These are phyloP conservation scores for Fusarium concolor DNA, from an alignment of 2,329 filamentous ascomycete genomes.

Conservation along the genomic window DNA sequence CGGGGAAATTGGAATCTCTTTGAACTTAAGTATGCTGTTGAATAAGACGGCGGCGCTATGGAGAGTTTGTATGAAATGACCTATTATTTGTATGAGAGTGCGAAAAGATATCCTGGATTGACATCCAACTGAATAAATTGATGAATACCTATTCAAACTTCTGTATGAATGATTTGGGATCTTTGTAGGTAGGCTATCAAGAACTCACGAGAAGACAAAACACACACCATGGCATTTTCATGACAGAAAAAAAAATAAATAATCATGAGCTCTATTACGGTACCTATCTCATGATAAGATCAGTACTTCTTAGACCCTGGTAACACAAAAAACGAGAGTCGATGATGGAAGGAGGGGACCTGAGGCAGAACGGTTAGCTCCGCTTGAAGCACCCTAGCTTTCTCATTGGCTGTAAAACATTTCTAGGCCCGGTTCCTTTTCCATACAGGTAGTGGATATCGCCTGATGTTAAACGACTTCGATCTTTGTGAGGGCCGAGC, in stretches of 20 bases:
- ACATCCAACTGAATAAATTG: conserved; percentile 18
- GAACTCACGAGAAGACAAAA: no score
- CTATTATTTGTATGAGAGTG: neutral
- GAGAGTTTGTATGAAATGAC: neutral
- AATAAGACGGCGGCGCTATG: conserved; percentile 17
- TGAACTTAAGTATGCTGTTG: neutral
- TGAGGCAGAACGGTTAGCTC: conserved; percentile 22
- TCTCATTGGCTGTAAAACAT: conserved; percentile 20
- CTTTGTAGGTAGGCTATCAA: no score
- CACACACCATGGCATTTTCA: no score
- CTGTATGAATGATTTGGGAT: no score
- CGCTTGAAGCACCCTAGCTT: neutral
- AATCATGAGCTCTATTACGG: neutral
- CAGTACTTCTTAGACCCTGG: no score
- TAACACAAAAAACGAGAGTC: neutral
- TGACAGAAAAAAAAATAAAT: no score
- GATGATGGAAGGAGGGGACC: neutral
- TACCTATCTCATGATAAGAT: no score
- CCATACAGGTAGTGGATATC: conserved; percentile 3
- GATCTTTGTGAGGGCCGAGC: conserved; percentile 3
- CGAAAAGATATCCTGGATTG: conserved; percentile 13
- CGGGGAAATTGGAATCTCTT: conserved; percentile 11
- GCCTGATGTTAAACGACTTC: conserved; percentile 36
- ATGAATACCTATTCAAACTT: neutral
- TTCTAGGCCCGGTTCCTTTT: conserved; percentile 5